Percentiles rank a stretch among this genome's conserved stretches.
Evolutionary conservation across 179 eudicot species (phyloP).

Genomic region (Patellifolia procumbens): DNA sequence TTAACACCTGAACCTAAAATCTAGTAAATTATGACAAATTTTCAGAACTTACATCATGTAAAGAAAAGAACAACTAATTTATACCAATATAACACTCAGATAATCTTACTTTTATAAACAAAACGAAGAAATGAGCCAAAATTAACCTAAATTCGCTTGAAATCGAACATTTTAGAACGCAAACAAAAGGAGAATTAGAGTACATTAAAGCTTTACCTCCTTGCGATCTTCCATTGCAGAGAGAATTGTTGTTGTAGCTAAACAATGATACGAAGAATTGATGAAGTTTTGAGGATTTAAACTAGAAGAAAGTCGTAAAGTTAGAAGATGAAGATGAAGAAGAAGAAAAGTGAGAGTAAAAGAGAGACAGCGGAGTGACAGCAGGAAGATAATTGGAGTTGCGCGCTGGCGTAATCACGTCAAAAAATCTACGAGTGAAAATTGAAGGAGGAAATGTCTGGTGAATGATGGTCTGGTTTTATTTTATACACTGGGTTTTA

Average conservation of each 20-base stretch:
- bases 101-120: too few relatives aligned
- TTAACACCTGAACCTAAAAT: too few relatives aligned
- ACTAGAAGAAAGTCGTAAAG: not conserved
- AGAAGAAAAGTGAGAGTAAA: slow-evolving; percentile 4
- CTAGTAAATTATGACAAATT: too few relatives aligned
- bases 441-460: not conserved
- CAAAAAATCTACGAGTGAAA: not conserved
- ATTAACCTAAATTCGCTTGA: not conserved
- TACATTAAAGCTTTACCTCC: slow-evolving; percentile 20
- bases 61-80: too few relatives aligned
- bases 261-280: not conserved
- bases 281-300: not conserved
- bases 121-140: too few relatives aligned
- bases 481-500: not conserved
- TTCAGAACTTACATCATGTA: too few relatives aligned
- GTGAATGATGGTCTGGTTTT: not conserved
- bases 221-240: slow-evolving; percentile 35
- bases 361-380: slow-evolving; percentile 18
- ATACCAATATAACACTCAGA: too few relatives aligned
- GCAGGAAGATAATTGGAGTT: slow-evolving; percentile 2
- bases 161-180: not conserved
- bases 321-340: not conserved
- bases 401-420: not conserved
- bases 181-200: not conserved
- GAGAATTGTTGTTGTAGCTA: not conserved